Percentiles rank a stretch among this genome's conserved stretches.
These are phyloP conservation scores for Phialophora macrospora DNA, from an alignment of 2,329 filamentous ascomycete genomes.

Conservation along the genomic window DNA sequence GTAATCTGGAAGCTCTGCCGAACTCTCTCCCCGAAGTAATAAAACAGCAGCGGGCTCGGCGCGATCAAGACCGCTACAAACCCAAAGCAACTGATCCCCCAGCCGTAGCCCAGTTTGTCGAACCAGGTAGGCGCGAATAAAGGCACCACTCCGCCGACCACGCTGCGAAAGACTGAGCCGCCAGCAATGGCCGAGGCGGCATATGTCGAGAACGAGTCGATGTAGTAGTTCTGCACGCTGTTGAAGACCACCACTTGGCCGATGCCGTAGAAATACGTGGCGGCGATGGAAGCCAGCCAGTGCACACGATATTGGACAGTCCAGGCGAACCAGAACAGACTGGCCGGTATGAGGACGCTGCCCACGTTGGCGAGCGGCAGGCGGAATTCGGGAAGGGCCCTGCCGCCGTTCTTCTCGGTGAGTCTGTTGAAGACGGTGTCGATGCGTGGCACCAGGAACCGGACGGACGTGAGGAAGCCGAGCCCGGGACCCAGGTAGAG, in stretches of 20 bases:
- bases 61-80: slow-evolving; percentile 54
- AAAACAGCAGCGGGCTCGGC: slow-evolving; percentile 58
- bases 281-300: slow-evolving; percentile 52
- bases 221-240: slow-evolving; percentile 55
- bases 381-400: slow-evolving; percentile 57
- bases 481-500: slow-evolving; percentile 64
- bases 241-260: slow-evolving; percentile 61
- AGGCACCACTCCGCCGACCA: slow-evolving; percentile 56
- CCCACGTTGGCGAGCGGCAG: slow-evolving; percentile 58
- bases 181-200: slow-evolving; percentile 56
- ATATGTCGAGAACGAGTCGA: slow-evolving; percentile 52
- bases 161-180: slow-evolving; percentile 50
- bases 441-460: slow-evolving; percentile 52
- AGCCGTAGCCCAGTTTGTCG: slow-evolving; percentile 46
- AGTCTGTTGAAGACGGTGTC: slow-evolving; percentile 48
- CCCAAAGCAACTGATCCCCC: slow-evolving; percentile 53
- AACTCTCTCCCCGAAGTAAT: slow-evolving; percentile 52
- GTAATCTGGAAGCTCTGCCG: slow-evolving; percentile 49
- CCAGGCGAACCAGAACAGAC: slow-evolving; percentile 58
- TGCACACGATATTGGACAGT: slow-evolving; percentile 59
- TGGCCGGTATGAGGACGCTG: slow-evolving; percentile 48
- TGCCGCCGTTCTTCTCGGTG: slow-evolving; percentile 38
- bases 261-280: slow-evolving; percentile 55
- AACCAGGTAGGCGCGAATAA: slow-evolving; percentile 54
- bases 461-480: slow-evolving; percentile 61